Percentiles rank a stretch among this genome's conserved stretches.
Conservation (phyloP, 2,329 filamentous ascomycete species). For the Neofusicoccum sp. region DNA sequence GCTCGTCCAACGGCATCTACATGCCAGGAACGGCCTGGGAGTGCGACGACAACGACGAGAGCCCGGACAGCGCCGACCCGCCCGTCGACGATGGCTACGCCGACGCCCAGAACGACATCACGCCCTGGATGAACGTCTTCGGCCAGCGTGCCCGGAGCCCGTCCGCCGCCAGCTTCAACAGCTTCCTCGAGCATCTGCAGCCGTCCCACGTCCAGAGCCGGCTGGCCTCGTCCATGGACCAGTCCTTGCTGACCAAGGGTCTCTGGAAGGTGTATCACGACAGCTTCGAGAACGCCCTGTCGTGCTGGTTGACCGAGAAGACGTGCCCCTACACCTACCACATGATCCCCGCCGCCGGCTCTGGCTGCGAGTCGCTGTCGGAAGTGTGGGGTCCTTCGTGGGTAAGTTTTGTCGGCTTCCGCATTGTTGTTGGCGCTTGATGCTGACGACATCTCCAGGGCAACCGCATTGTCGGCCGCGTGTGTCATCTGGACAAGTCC, state of each 20-base stretch:
- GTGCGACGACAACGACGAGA: constrained; percentile 27
- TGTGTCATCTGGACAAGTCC: constrained; percentile 51
- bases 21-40: background rate
- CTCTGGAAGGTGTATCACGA: constrained; percentile 58
- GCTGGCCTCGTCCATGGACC: constrained; percentile 39
- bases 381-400: constrained; percentile 45
- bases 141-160: background rate
- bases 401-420: constrained; percentile 28
- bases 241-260: constrained; percentile 45
- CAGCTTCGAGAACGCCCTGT: constrained; percentile 56
- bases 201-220: constrained; percentile 25
- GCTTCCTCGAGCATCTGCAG: constrained; percentile 10
- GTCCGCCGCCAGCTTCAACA: constrained; percentile 4
- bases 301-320: constrained; percentile 58
- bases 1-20: background rate
- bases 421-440: background rate
- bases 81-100: background rate
- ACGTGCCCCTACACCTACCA: constrained; percentile 54
- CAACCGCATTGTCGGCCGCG: constrained; percentile 55
- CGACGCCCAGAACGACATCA: constrained; percentile 21
- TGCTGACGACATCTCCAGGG: background rate
- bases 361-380: constrained; percentile 31
- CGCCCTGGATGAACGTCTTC: background rate
- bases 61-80: constrained; percentile 23
- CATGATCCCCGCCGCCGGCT: constrained; percentile 2